phyloP scores from a whole-genome alignment of 2,329 filamentous ascomycete genomes.

The Fusarium dlaminii region DNA sequence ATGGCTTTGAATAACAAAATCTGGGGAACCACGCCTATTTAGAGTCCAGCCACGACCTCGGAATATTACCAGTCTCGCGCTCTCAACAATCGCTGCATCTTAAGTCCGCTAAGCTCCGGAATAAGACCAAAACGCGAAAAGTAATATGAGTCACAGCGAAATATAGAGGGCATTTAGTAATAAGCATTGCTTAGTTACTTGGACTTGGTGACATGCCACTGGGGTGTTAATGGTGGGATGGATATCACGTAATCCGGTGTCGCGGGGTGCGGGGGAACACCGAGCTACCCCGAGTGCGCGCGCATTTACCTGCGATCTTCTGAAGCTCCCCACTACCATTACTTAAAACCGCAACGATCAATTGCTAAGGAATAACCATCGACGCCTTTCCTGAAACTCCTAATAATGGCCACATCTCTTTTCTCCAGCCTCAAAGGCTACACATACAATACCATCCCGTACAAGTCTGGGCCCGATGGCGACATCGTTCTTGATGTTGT shows the following conservation, averaged over 20 bases:
- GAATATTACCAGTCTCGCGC: neutral
- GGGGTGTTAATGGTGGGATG: neutral
- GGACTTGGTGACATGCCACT: neutral
- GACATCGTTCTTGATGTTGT: conserved; percentile 28
- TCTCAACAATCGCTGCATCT: neutral
- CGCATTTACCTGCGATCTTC: neutral
- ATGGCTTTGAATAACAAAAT: neutral
- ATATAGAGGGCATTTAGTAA: too few relatives aligned
- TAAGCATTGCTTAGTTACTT: neutral
- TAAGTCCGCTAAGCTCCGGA: neutral
- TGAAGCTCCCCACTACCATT: fast-evolving
- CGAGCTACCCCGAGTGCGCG: neutral
- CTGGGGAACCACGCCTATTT: neutral
- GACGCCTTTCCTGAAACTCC: fast-evolving
- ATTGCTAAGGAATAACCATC: fast-evolving
- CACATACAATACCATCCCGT: conserved; percentile 19
- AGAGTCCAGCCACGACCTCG: neutral
- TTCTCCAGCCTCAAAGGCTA: conserved; percentile 25
- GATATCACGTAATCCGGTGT: neutral
- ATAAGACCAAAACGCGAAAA: neutral
- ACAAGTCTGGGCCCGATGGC: conserved; percentile 20
- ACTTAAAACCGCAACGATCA: neutral
- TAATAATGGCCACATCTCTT: neutral
- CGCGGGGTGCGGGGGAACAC: neutral
- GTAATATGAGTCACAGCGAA: neutral